Evolutionary conservation across 495 filamentous ascomycete species (phyloP).

Genomic region (Podospora pseudoanserina): DNA sequence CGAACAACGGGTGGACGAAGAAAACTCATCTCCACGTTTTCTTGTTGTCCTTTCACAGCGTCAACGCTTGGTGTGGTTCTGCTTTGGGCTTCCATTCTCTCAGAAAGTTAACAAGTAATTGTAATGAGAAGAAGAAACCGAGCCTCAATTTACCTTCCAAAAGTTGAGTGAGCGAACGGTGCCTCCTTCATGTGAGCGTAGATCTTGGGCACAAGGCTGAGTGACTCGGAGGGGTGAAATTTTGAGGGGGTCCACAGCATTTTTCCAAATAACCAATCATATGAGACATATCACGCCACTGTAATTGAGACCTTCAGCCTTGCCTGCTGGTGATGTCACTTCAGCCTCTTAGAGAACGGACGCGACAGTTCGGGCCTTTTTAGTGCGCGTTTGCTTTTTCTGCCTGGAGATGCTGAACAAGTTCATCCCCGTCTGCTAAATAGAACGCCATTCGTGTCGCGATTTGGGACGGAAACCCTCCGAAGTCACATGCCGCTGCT

Average conservation of each 20-base stretch:
- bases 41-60: neutral
- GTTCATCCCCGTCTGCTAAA: neutral
- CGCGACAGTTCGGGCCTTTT: neutral
- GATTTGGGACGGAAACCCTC: neutral
- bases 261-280: neutral
- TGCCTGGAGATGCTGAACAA: neutral
- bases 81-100: neutral
- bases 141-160: neutral
- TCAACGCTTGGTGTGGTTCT: neutral
- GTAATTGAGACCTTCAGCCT: neutral
- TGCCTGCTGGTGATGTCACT: neutral
- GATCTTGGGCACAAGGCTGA: conserved; percentile 2
- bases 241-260: conserved; percentile 2
- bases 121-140: neutral
- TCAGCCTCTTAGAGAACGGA: neutral
- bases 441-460: neutral
- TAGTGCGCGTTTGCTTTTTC: neutral
- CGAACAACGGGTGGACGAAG: conserved; percentile 83
- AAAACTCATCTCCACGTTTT: conserved; percentile 33
- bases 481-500: neutral
- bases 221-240: neutral
- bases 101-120: neutral
- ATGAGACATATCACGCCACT: neutral
- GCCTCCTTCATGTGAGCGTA: neutral
- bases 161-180: neutral